Conservation (phyloP, 495 filamentous ascomycete species). For the Lasiosphaeria hispida region DNA sequence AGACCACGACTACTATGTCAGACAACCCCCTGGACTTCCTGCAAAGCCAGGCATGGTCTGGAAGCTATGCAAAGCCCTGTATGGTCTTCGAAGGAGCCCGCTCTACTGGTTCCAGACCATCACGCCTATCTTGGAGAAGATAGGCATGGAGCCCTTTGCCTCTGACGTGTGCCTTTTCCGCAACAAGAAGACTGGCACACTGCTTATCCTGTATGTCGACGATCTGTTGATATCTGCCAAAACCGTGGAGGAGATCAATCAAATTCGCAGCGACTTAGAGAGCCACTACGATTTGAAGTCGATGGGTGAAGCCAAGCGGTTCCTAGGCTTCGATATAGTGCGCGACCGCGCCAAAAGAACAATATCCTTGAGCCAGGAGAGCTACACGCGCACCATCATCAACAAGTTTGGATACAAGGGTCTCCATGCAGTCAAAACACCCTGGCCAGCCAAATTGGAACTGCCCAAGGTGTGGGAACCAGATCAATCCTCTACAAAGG, state of each 20-base stretch:
- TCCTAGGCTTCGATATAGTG: conserved; percentile 10
- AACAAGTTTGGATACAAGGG: background rate
- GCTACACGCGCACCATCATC: background rate
- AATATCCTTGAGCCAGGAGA: conserved; percentile 2
- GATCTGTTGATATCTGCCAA: background rate
- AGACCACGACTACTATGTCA: background rate
- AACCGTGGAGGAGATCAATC: background rate
- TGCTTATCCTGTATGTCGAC: conserved; percentile 5
- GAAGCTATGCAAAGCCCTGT: conserved; percentile 5
- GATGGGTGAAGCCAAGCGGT: background rate
- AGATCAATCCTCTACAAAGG: background rate
- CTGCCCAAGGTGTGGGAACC: background rate
- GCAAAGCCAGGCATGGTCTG: background rate
- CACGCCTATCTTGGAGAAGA: background rate
- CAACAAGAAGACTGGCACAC: background rate
- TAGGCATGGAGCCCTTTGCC: background rate
- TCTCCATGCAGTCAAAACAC: background rate
- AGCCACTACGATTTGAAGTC: background rate
- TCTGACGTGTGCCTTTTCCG: background rate
- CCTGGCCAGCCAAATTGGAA: background rate
- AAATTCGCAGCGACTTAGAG: background rate
- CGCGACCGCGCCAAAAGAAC: background rate
- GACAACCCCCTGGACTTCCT: background rate
- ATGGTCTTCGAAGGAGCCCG: background rate
- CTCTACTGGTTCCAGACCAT: conserved; percentile 13